phyloP scores from a whole-genome alignment of 108 stramenopile genomes.

The Schizochytrium sp. region DNA sequence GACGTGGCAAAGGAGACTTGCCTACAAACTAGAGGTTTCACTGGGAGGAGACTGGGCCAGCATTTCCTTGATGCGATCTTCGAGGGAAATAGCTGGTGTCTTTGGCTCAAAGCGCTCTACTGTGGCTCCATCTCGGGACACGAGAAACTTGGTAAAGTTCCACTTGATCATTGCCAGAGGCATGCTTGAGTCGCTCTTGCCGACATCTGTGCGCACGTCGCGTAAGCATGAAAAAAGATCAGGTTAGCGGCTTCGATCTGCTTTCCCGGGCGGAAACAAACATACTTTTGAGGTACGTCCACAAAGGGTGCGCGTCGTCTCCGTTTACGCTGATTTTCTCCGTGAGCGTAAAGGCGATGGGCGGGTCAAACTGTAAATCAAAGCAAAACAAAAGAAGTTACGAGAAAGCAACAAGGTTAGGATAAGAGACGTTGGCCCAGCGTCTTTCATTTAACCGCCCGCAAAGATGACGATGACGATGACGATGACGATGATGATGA shows the following conservation, averaged over 20 bases:
- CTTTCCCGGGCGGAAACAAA: neutral
- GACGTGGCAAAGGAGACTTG: neutral
- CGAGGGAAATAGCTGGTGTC: neutral
- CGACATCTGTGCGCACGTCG: neutral
- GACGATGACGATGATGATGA: no score
- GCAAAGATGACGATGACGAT: neutral
- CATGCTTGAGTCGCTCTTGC: neutral
- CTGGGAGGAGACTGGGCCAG: neutral
- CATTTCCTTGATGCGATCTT: neutral
- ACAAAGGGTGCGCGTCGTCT: conserved; percentile 33
- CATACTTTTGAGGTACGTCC: conserved; percentile 36
- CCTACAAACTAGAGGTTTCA: neutral
- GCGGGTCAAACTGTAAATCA: neutral
- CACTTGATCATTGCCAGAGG: conserved; percentile 9
- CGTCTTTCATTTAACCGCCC: neutral
- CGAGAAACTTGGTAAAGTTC: conserved; percentile 16
- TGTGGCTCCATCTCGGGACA: neutral
- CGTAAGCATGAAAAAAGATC: no score
- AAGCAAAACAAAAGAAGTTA: neutral
- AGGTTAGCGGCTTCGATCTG: no score
- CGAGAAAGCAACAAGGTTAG: neutral
- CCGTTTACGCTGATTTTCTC: conserved; percentile 53
- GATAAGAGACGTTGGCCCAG: neutral
- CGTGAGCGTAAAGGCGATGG: conserved; percentile 29
- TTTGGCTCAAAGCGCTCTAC: neutral